These are phyloP conservation scores for Lachnellula arida DNA, from an alignment of 2,329 filamentous ascomycete genomes.

Conservation along the genomic window DNA sequence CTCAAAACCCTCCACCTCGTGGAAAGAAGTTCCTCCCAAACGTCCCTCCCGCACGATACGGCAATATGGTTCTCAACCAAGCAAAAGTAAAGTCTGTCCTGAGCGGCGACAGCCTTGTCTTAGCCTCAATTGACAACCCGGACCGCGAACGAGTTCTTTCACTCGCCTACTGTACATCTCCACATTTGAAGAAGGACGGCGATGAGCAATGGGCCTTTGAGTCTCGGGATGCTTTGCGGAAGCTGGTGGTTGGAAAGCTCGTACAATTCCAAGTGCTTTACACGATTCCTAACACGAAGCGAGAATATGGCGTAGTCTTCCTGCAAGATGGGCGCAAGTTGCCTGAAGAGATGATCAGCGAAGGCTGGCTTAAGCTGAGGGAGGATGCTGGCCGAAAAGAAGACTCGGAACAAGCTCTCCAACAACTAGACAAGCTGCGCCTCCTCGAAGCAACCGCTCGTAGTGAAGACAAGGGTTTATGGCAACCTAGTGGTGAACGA, in stretches of 20 bases:
- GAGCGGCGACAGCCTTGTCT: slow-evolving; percentile 86
- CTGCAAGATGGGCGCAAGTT: slow-evolving; percentile 72
- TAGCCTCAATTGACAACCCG: slow-evolving; percentile 77
- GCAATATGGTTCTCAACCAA: slow-evolving; percentile 36
- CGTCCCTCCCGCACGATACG: slow-evolving; percentile 29
- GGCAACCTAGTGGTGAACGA: slow-evolving; percentile 59
- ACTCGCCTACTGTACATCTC: slow-evolving; percentile 87
- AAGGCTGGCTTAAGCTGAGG: slow-evolving; percentile 88
- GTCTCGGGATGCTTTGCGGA: slow-evolving; percentile 88
- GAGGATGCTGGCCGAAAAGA: slow-evolving; percentile 93
- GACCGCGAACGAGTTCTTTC: slow-evolving; percentile 81
- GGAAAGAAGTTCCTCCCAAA: slow-evolving; percentile 21
- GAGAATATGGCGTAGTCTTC: slow-evolving; percentile 81
- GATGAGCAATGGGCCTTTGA: slow-evolving; percentile 92
- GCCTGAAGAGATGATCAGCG: slow-evolving; percentile 78
- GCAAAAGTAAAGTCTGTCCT: slow-evolving; percentile 88
- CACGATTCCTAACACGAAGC: slow-evolving; percentile 75
- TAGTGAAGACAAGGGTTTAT: slow-evolving; percentile 74
- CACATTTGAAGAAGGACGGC: slow-evolving; percentile 79
- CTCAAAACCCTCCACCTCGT: slow-evolving; percentile 8
- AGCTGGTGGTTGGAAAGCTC: slow-evolving; percentile 77
- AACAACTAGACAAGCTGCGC: slow-evolving; percentile 73
- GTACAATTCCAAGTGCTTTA: slow-evolving; percentile 84
- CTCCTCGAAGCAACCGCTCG: slow-evolving; percentile 73
- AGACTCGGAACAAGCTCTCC: slow-evolving; percentile 69